phyloP scores from a whole-genome alignment of 805 yeast species.

The Pichia membranifaciens region DNA sequence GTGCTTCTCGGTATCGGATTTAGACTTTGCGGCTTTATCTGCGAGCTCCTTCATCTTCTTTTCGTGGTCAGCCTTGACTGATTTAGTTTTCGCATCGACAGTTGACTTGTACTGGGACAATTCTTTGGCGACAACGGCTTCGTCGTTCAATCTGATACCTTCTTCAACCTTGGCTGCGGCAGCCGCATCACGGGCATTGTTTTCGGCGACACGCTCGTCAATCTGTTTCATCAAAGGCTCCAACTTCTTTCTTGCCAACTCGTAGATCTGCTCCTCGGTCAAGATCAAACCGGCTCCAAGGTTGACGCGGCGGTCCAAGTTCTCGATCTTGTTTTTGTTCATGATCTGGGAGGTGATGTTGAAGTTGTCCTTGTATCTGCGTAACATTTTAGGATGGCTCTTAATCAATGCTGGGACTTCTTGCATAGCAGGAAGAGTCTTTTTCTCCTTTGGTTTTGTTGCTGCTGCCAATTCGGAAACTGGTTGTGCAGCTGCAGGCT shows the following conservation, averaged over 20 bases:
- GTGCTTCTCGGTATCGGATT: constrained; percentile 33
- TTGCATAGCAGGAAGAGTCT: constrained; percentile 8
- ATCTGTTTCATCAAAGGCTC: constrained; percentile 48
- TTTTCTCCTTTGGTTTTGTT: constrained; percentile 6
- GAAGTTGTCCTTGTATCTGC: constrained; percentile 45
- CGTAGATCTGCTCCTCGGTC: constrained; percentile 51
- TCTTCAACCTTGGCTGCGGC: constrained; percentile 25
- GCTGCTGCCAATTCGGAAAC: neutral
- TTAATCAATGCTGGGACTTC: constrained; percentile 34
- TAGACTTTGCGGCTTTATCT: constrained; percentile 24
- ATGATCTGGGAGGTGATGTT: constrained; percentile 42
- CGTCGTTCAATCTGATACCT: constrained; percentile 28
- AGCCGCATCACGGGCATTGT: constrained; percentile 28
- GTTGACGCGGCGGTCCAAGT: constrained; percentile 44
- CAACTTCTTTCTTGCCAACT: constrained; percentile 49
- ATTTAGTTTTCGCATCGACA: constrained; percentile 38
- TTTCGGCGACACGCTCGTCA: constrained; percentile 42
- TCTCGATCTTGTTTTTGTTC: constrained; percentile 37
- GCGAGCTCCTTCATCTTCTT: constrained; percentile 22
- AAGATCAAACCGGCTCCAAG: constrained; percentile 50
- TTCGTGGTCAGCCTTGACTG: constrained; percentile 21
- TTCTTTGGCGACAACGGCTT: constrained; percentile 31
- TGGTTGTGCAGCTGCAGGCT: constrained; percentile 8
- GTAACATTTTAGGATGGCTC: constrained; percentile 39
- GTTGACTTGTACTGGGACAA: constrained; percentile 33